Base-by-base conservation (phyloP, 2,329 filamentous ascomycete genomes). In the Geosmithia putterillii region DNA sequence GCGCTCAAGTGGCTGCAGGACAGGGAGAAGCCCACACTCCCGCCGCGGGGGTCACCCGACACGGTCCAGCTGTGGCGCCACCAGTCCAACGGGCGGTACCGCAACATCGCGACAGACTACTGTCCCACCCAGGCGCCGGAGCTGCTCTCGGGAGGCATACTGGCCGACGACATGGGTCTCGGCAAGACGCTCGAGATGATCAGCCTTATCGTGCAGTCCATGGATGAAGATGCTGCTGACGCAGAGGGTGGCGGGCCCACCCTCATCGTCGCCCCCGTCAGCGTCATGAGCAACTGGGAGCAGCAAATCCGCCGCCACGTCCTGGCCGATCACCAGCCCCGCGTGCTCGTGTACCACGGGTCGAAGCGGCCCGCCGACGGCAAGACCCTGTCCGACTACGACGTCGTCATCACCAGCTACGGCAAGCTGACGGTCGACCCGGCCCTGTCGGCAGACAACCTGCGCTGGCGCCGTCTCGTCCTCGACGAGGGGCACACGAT, bases 211-310 rank as follows among this genome's bases (percentile, higher is more conserved):
- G 63, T 89, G 42, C 67, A 67, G 4, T n/a, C n/a, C n/a, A 32
- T 12, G 28, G 6, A 12, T 12, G 28, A 32, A 6, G 23, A n/a
- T n/a, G n/a, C n/a, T n/a, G n/a, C n/a, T n/a, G 23, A 6, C 23
- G 23, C 23, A 32, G 70, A 69, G 6, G 64, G 65, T 0, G 57
- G 66, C 2, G 79, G 77, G 3, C 66, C 80, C 2, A 94, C 86
- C 0, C 69, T 95, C 19, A 89, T 95, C 43, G 70, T 94, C 44
- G 80, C 85, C 0, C 88, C 88, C 0, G 74, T 94, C 6, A 82
- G 81, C 42, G 86, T 94, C 18, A 89, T 94, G 83, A 88, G 82
- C 54, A 94, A 94, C 52, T 95, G 88, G 88, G 78, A 76, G 51
- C 78, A 82, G 43, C 87, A 94, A 59, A 84, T 90, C 43, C 67